These are phyloP conservation scores for Globisporangium solare DNA, from an alignment of 352 stramenopile genomes.

Conservation along the genomic window DNA sequence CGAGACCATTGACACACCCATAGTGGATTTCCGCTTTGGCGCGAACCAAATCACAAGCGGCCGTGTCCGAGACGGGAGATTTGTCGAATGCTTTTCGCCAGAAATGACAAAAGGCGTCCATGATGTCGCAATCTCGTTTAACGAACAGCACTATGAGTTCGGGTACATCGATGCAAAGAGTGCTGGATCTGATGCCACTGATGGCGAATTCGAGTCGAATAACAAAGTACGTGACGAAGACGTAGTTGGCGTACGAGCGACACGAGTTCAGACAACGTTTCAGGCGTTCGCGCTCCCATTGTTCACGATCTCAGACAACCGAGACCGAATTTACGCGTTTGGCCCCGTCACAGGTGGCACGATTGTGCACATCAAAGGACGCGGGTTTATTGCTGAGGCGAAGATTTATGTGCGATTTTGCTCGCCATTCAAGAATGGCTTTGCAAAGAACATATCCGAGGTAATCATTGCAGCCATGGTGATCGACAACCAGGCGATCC, in stretches of 20 bases:
- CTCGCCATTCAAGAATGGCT: slow-evolving; percentile 30
- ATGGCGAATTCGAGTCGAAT: not conserved
- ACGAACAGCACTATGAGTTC: slow-evolving; percentile 62
- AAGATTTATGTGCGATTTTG: slow-evolving; percentile 66
- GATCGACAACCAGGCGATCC: slow-evolving; percentile 46
- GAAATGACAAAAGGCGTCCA: slow-evolving; percentile 40
- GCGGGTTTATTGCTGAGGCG: slow-evolving; percentile 49
- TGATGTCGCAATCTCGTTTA: slow-evolving; percentile 52
- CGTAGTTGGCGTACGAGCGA: not conserved
- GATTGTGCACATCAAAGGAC: slow-evolving; percentile 45
- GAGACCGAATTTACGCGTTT: slow-evolving; percentile 43
- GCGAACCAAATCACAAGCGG: slow-evolving; percentile 24
- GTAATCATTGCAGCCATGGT: slow-evolving; percentile 46
- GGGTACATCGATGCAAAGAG: slow-evolving; percentile 9
- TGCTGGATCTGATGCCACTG: not conserved
- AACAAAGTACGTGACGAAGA: not conserved
- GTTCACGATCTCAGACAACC: slow-evolving; percentile 41
- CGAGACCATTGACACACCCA: slow-evolving; percentile 48
- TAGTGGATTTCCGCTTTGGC: slow-evolving; percentile 61
- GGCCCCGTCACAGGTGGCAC: slow-evolving; percentile 42
- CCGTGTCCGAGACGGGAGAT: slow-evolving; percentile 29
- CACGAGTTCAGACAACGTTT: slow-evolving; percentile 25
- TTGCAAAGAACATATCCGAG: slow-evolving; percentile 27
- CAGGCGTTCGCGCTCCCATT: slow-evolving; percentile 51
- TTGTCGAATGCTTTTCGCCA: slow-evolving; percentile 64